Conservation (phyloP, 164 flowering plant species). For the Umbellularia californica region DNA sequence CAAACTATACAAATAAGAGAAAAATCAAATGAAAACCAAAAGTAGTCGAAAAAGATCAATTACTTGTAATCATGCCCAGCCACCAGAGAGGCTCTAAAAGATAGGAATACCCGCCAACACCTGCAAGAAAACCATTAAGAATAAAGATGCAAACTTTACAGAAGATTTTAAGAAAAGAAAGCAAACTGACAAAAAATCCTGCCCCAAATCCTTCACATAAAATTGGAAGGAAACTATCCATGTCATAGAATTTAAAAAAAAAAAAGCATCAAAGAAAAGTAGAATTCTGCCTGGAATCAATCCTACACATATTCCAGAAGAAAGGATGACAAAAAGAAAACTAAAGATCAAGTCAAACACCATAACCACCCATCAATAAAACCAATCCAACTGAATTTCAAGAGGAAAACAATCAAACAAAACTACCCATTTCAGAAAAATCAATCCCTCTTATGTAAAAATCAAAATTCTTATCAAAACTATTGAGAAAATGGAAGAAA, state of each 20-base stretch:
- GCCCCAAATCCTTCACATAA: neutral
- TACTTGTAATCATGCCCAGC: conserved; percentile 80
- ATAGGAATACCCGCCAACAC: conserved; percentile 73
- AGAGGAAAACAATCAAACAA: conserved; percentile 8
- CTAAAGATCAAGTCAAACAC: no score
- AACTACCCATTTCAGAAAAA: conserved; percentile 13
- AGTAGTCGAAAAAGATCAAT: conserved; percentile 15
- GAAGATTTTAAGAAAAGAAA: neutral
- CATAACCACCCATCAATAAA: no score
- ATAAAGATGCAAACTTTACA: neutral
- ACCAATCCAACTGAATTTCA: neutral
- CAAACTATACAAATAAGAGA: neutral
- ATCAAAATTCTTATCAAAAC: neutral
- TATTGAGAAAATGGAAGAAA: no score
- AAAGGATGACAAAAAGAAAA: neutral
- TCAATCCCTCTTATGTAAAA: neutral
- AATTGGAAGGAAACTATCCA: neutral
- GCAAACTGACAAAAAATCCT: neutral
- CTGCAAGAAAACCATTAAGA: conserved; percentile 24
- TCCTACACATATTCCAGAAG: neutral
- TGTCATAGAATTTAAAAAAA: neutral
- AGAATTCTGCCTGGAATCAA: neutral
- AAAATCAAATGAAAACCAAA: neutral
- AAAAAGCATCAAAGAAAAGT: neutral
- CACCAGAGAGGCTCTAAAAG: conserved; percentile 89